Evolutionary conservation across 768 basidiomycete genomes (phyloP), one percentile per base, ranked within the genome.

Genomic region (Tremella mesenterica): DNA sequence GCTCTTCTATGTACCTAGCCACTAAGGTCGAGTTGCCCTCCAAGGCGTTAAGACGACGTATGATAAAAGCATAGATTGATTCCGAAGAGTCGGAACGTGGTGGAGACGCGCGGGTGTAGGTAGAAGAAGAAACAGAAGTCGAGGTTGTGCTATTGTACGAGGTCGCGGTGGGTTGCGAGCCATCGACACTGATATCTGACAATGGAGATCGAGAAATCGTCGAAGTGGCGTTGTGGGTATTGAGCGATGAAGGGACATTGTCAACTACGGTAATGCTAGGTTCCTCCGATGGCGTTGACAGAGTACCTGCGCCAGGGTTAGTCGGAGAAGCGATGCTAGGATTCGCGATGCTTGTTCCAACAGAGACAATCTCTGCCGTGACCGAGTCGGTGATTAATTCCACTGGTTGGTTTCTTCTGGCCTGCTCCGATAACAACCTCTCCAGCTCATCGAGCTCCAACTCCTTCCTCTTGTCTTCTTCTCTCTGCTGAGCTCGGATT

Each of bases 21-120:
- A 88, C 85, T 3, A 96, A 77, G 0, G 88, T 88, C 44, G 90
- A 85, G 62, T 92, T 95, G 8, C 80, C 80, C 72, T 97, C 92
- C 13, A 97, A 79, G 5, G 82, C 81, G 2, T 81, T 81, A 10
- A 99, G 79, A 6, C 91, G 84, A 61, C 95, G 93, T 83, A 92
- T 92, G 61, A 97, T 99, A 12, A 85, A 88, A 7, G 90, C 85
- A 64, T 95, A 97, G 59, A 99, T 91, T 1, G 89, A 92, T 70
- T 99, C 95, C 7, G 69, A 69, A 5, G 65, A 67, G 31, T 69
- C 70, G 1, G 67, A 59, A 28, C 59, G 48, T 3, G 63, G 57
- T 18, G 62, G 57, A 3, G 52, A 18, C 16, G 28, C 45, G 20
- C 53, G 54, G 13, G 52, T 21, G 30, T 53, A 60, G 8, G 58